Conservation (phyloP, 257 asterid species). For the Scutellaria galericulata region DNA sequence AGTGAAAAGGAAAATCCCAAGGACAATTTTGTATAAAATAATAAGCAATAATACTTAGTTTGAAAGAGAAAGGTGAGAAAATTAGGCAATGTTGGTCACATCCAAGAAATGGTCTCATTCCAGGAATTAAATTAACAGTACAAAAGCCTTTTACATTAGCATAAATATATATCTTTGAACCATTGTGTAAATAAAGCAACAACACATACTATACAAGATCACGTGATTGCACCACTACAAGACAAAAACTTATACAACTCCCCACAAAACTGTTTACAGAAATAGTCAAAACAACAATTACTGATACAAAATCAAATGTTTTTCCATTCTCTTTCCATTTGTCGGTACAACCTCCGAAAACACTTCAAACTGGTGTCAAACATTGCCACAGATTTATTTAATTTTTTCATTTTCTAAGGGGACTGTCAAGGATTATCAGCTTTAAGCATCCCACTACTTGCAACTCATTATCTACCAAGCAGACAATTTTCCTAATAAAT, state of each 20-base stretch:
- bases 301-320: background rate
- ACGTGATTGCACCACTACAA: too few relatives aligned
- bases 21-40: background rate
- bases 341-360: background rate
- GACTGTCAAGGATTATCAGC: background rate
- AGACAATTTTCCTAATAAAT: background rate
- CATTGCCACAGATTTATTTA: background rate
- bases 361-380: background rate
- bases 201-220: too few relatives aligned
- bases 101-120: background rate
- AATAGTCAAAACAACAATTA: background rate
- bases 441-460: background rate
- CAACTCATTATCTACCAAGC: background rate
- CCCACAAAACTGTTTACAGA: background rate
- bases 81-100: background rate
- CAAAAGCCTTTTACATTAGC: background rate
- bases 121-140: too few relatives aligned
- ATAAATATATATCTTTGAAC: too few relatives aligned
- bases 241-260: too few relatives aligned
- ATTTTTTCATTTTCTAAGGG: too few relatives aligned
- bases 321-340: background rate
- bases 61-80: background rate
- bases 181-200: too few relatives aligned
- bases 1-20: background rate
- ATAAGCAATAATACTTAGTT: background rate